phyloP scores from a whole-genome alignment of 2,329 filamentous ascomycete genomes.

The Fusarium scirpi region DNA sequence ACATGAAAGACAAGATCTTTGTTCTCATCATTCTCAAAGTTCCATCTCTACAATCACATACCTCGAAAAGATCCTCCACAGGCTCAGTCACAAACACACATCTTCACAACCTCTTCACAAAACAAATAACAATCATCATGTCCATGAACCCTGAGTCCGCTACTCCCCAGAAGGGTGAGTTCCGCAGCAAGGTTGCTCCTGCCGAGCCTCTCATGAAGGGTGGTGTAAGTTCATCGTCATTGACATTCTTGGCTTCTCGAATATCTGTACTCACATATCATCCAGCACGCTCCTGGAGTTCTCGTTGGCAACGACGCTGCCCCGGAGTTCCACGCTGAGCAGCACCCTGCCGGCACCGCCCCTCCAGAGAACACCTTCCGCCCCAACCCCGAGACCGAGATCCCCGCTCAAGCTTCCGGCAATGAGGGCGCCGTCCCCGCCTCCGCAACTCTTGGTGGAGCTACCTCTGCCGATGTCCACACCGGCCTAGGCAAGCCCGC shows the following conservation, averaged over 20 bases:
- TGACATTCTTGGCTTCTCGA: background rate
- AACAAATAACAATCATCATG: constrained; percentile 50
- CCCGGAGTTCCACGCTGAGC: constrained; percentile 74
- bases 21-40: background rate
- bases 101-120: background rate
- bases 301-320: constrained; percentile 68
- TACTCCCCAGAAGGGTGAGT: constrained; percentile 64
- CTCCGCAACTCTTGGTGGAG: constrained; percentile 56
- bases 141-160: constrained; percentile 66
- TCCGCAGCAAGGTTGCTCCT: constrained; percentile 63
- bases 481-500: constrained; percentile 58
- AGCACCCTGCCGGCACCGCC: constrained; percentile 71
- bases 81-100: background rate
- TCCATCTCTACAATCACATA: background rate
- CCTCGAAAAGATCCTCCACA: background rate
- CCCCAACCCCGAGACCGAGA: constrained; percentile 54
- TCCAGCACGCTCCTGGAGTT: constrained; percentile 72
- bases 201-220: constrained; percentile 65
- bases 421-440: constrained; percentile 48
- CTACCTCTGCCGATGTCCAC: constrained; percentile 60
- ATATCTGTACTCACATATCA: constrained; percentile 19
- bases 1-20: background rate
- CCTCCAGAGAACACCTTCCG: constrained; percentile 60
- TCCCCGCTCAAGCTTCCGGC: constrained; percentile 52
- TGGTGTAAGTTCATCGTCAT: constrained; percentile 59